These are phyloP conservation scores for Ceratobasidium sp. DNA, from an alignment of 1,284 basidiomycete genomes.

Conservation along the genomic window DNA sequence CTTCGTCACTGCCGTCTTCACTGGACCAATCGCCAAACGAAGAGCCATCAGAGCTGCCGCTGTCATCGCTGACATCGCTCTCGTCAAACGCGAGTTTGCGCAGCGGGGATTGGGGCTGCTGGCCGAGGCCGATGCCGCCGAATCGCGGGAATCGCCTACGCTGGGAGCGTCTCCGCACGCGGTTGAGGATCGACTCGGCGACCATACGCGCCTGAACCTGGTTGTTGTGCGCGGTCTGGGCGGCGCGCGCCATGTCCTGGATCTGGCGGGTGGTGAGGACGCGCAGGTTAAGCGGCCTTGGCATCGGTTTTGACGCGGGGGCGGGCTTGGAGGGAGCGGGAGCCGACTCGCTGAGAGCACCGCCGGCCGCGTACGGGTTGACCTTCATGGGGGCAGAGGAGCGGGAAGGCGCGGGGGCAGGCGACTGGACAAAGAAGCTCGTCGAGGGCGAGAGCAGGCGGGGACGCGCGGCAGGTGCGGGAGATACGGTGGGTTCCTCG, in stretches of 20 bases:
- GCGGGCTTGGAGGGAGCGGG: background rate
- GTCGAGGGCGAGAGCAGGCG: slow-evolving; percentile 20
- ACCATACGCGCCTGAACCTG: slow-evolving; percentile 38
- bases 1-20: slow-evolving; percentile 32
- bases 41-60: slow-evolving; percentile 33
- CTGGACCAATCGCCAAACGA: slow-evolving; percentile 31
- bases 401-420: slow-evolving; percentile 15
- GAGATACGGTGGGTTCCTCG: slow-evolving; percentile 18
- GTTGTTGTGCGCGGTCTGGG: slow-evolving; percentile 32
- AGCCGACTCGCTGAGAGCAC: slow-evolving; percentile 7
- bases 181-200: slow-evolving; percentile 33
- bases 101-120: slow-evolving; percentile 17
- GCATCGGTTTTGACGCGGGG: slow-evolving; percentile 21
- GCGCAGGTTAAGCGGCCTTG: slow-evolving; percentile 24
- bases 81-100: slow-evolving; percentile 38
- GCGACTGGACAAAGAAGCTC: slow-evolving; percentile 30
- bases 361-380: slow-evolving; percentile 31
- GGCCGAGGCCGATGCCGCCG: slow-evolving; percentile 23
- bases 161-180: slow-evolving; percentile 29
- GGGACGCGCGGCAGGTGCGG: slow-evolving; percentile 8
- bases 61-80: slow-evolving; percentile 35
- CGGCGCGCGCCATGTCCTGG: slow-evolving; percentile 37
- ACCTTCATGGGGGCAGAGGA: slow-evolving; percentile 26
- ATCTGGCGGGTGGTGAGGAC: slow-evolving; percentile 33
- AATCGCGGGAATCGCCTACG: slow-evolving; percentile 34